Percentiles rank a stretch among this genome's conserved stretches.
phyloP scores from a whole-genome alignment of 768 basidiomycete species.

The Agrocybe chaxingu region DNA sequence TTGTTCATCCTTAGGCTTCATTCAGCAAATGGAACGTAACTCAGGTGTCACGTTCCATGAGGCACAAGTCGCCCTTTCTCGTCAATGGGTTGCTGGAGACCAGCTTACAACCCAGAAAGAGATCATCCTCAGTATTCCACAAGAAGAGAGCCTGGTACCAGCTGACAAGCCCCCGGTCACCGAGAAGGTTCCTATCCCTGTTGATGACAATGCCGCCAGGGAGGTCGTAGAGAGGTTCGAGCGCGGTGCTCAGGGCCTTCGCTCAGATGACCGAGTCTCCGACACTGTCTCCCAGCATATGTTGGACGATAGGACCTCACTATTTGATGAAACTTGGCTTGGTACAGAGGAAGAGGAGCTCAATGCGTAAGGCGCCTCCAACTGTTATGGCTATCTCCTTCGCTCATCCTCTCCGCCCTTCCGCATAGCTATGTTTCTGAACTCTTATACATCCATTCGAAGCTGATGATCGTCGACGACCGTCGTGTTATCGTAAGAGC shows the following conservation, averaged over 20 bases:
- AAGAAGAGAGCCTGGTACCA: slow-evolving; percentile 48
- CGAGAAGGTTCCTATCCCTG: slow-evolving; percentile 66
- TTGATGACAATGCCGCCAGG: slow-evolving; percentile 62
- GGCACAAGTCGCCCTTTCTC: slow-evolving; percentile 82
- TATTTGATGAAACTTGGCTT: slow-evolving; percentile 81
- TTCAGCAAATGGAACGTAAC: slow-evolving; percentile 66
- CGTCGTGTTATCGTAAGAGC: slow-evolving; percentile 76
- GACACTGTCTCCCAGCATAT: slow-evolving; percentile 84
- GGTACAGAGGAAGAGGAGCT: slow-evolving; percentile 83
- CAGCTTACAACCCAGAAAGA: slow-evolving; percentile 40
- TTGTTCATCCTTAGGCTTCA: slow-evolving; percentile 31
- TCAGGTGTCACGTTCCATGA: slow-evolving; percentile 80
- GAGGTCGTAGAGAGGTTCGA: slow-evolving; percentile 72
- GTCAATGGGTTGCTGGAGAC: slow-evolving; percentile 65
- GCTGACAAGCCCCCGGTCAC: slow-evolving; percentile 53
- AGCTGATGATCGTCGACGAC: slow-evolving; percentile 95
- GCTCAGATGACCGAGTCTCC: slow-evolving; percentile 61
- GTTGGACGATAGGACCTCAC: slow-evolving; percentile 53
- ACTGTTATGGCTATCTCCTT: slow-evolving; percentile 19
- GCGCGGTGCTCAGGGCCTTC: slow-evolving; percentile 49
- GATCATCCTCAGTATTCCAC: slow-evolving; percentile 56
- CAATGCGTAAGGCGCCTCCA: slow-evolving; percentile 48
- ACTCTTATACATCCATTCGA: slow-evolving; percentile 79
- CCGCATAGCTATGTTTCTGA: slow-evolving; percentile 73
- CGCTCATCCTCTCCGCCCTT: not conserved